phyloP scores from a whole-genome alignment of 225 moss, liverwort and hornwort species.

The Marchantia paleacea region DNA sequence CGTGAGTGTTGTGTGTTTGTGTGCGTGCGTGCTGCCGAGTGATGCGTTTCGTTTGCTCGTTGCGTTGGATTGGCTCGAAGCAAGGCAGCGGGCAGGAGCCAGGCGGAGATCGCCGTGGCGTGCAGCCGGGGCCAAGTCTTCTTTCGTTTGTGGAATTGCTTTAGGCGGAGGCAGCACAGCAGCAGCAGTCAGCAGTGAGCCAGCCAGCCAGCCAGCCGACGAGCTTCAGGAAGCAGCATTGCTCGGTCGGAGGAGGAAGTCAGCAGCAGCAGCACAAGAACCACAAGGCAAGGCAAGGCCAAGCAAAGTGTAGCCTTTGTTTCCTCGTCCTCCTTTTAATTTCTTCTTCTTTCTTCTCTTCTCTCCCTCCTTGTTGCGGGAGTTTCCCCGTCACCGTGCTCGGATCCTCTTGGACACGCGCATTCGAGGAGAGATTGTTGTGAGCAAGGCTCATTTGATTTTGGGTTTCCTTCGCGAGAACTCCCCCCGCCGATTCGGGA shows the following conservation, averaged over 20 bases:
- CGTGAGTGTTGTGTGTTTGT: neutral
- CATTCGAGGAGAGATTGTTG: neutral
- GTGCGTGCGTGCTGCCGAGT: neutral
- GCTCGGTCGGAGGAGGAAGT: neutral
- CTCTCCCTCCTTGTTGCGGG: neutral
- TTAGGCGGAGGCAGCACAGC: neutral
- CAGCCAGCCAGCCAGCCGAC: neutral
- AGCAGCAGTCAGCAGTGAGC: neutral
- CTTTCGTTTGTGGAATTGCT: neutral
- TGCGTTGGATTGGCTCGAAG: neutral
- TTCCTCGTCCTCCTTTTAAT: neutral
- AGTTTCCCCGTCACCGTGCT: neutral
- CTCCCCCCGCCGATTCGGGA: neutral
- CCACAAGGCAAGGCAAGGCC: neutral
- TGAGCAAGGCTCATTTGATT: no score
- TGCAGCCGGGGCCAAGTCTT: neutral
- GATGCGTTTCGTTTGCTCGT: neutral
- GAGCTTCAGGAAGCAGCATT: neutral
- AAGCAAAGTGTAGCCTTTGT: neutral
- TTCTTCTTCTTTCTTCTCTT: neutral
- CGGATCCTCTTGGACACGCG: neutral
- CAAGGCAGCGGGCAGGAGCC: neutral
- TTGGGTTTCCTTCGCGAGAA: neutral
- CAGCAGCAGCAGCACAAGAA: conserved; percentile 4
- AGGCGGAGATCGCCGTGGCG: neutral